Evolutionary conservation across 768 basidiomycete genomes (phyloP).

Genomic region (Boletus reticuloceps): DNA sequence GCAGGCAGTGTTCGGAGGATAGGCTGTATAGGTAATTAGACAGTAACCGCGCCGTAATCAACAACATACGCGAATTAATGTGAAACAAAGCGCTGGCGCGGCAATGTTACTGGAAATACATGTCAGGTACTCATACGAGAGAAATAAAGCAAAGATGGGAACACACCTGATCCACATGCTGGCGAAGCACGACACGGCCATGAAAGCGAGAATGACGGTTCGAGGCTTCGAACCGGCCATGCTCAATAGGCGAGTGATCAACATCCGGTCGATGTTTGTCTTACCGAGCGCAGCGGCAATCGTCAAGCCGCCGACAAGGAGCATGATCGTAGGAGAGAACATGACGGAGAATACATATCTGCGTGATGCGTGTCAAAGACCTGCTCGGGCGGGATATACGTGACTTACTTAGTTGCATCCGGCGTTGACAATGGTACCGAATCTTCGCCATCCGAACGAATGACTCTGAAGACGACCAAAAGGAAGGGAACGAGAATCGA

Average conservation of each 20-base stretch:
- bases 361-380: background rate
- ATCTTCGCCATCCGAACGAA: slow-evolving; percentile 51
- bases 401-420: slow-evolving; percentile 77
- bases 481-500: slow-evolving; percentile 87
- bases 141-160: background rate
- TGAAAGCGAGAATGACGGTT: slow-evolving; percentile 87
- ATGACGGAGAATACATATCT: slow-evolving; percentile 92
- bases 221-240: slow-evolving; percentile 87
- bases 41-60: background rate
- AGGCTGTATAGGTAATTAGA: slow-evolving; percentile 52
- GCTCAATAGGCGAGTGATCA: slow-evolving; percentile 88
- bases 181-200: slow-evolving; percentile 95
- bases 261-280: slow-evolving; percentile 87
- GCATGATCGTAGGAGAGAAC: slow-evolving; percentile 98
- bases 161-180: slow-evolving; percentile 97
- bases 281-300: slow-evolving; percentile 96
- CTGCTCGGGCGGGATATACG: background rate
- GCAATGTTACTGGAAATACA: slow-evolving; percentile 76
- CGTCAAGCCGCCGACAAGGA: slow-evolving; percentile 96
- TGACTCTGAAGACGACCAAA: slow-evolving; percentile 79
- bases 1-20: slow-evolving; percentile 90
- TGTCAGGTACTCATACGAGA: slow-evolving; percentile 4
- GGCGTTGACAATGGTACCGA: slow-evolving; percentile 50
- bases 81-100: slow-evolving; percentile 95
- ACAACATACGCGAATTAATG: slow-evolving; percentile 78